These are phyloP conservation scores for Phytopythium kandeliae DNA, from an alignment of 352 stramenopile species.

Conservation along the genomic window DNA sequence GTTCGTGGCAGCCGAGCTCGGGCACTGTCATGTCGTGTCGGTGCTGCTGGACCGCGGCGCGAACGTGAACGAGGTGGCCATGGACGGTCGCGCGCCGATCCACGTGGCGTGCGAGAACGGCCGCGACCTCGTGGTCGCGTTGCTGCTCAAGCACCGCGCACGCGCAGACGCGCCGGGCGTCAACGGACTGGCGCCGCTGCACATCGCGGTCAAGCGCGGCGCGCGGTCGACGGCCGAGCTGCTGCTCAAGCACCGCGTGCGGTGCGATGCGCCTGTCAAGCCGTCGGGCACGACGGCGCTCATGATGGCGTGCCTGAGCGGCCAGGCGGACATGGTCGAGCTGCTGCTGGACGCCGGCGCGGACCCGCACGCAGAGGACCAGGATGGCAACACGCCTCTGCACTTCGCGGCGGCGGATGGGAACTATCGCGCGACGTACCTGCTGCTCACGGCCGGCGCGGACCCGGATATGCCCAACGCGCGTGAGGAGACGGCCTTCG, in stretches of 20 bases:
- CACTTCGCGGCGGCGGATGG: constrained; percentile 71
- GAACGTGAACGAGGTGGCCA: constrained; percentile 40
- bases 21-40: constrained; percentile 54
- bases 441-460: constrained; percentile 74
- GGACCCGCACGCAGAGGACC: constrained; percentile 71
- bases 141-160: constrained; percentile 61
- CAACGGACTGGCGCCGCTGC: constrained; percentile 53
- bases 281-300: constrained; percentile 54
- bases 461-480: constrained; percentile 84
- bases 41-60: constrained; percentile 68
- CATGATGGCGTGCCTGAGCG: constrained; percentile 57
- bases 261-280: constrained; percentile 39
- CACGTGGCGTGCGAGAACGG: constrained; percentile 61
- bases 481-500: constrained; percentile 72
- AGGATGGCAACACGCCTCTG: constrained; percentile 74
- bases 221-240: constrained; percentile 34
- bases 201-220: constrained; percentile 56
- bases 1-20: constrained; percentile 49
- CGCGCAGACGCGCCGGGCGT: constrained; percentile 27
- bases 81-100: constrained; percentile 48
- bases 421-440: constrained; percentile 73
- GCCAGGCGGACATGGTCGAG: constrained; percentile 60
- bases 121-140: constrained; percentile 40
- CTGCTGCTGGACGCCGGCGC: constrained; percentile 64
- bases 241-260: constrained; percentile 35